Evolutionary conservation across 2,329 filamentous ascomycete species (phyloP).

Genomic region (Penicillium janthinellum): DNA sequence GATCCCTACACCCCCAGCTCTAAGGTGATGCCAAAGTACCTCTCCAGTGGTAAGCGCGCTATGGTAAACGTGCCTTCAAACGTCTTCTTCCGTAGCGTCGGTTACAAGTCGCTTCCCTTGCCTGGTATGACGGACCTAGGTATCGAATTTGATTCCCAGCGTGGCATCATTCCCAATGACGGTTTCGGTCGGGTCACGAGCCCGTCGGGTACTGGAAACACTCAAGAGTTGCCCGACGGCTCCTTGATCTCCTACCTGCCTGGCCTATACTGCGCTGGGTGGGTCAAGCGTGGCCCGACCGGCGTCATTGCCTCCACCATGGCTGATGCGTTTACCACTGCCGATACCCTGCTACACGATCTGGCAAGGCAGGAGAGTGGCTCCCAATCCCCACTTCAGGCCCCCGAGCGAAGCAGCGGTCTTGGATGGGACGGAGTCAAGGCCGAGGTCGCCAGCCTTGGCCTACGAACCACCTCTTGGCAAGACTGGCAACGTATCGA

Average conservation of each 20-base stretch:
- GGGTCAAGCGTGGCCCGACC: constrained; percentile 93
- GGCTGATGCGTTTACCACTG: constrained; percentile 89
- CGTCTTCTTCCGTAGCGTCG: constrained; percentile 88
- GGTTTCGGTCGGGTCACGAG: constrained; percentile 70
- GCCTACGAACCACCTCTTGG: constrained; percentile 72
- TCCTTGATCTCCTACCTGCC: constrained; percentile 57
- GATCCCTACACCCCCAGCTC: constrained; percentile 55
- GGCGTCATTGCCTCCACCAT: constrained; percentile 96
- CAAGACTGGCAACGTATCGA: constrained; percentile 86
- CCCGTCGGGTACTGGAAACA: constrained; percentile 29
- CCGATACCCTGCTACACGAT: constrained; percentile 79
- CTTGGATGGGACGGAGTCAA: constrained; percentile 78
- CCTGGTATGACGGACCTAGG: constrained; percentile 71
- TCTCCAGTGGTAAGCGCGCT: constrained; percentile 52
- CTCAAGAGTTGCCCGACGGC: constrained; percentile 33
- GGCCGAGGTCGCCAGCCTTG: constrained; percentile 57
- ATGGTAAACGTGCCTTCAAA: constrained; percentile 61
- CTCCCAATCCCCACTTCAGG: constrained; percentile 50
- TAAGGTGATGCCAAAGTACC: constrained; percentile 48
- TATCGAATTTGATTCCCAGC: constrained; percentile 73
- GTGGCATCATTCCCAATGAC: constrained; percentile 82
- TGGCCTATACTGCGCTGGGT: constrained; percentile 89
- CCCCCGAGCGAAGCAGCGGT: constrained; percentile 42
- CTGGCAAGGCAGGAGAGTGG: constrained; percentile 53
- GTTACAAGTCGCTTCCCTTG: constrained; percentile 81